Evolutionary conservation across 2,329 filamentous ascomycete genomes (phyloP).

Genomic region (Penicillium sp.): DNA sequence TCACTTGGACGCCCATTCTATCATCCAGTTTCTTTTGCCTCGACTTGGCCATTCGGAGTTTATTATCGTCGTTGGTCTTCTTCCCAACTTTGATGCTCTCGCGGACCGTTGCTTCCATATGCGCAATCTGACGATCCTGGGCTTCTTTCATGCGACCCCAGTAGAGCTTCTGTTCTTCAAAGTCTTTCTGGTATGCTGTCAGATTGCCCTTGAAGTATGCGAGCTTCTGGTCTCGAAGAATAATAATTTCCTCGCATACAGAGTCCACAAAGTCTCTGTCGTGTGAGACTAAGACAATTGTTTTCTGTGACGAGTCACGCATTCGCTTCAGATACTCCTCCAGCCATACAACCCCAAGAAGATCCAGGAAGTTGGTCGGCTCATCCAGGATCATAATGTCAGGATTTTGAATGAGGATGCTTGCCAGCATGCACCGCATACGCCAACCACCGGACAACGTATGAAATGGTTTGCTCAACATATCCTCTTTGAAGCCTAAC

Average conservation of each 20-base stretch:
- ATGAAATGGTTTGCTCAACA: constrained; percentile 63
- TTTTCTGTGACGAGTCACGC: constrained; percentile 59
- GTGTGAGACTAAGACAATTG: constrained; percentile 80
- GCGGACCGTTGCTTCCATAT: constrained; percentile 78
- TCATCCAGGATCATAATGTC: constrained; percentile 85
- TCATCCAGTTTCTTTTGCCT: constrained; percentile 85
- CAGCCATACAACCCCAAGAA: constrained; percentile 84
- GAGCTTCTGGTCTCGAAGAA: constrained; percentile 73
- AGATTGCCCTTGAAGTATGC: constrained; percentile 78
- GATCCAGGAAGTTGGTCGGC: constrained; percentile 84
- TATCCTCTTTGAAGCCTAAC: constrained; percentile 70
- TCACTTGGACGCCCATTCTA: constrained; percentile 76
- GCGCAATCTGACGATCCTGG: constrained; percentile 77
- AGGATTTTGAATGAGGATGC: constrained; percentile 70
- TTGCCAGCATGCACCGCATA: constrained; percentile 70
- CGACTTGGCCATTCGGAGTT: constrained; percentile 82
- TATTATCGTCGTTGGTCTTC: constrained; percentile 80
- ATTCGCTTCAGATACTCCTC: constrained; percentile 70
- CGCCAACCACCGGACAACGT: constrained; percentile 79
- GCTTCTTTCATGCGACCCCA: constrained; percentile 79
- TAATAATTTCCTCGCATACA: constrained; percentile 75
- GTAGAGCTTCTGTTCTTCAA: constrained; percentile 67
- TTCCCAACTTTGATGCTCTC: constrained; percentile 77
- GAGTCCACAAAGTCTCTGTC: constrained; percentile 80
- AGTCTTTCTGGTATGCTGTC: constrained; percentile 70